Evolutionary conservation across 2,329 filamentous ascomycete species (phyloP).

Genomic region (Neopestalotiopsis rosae): DNA sequence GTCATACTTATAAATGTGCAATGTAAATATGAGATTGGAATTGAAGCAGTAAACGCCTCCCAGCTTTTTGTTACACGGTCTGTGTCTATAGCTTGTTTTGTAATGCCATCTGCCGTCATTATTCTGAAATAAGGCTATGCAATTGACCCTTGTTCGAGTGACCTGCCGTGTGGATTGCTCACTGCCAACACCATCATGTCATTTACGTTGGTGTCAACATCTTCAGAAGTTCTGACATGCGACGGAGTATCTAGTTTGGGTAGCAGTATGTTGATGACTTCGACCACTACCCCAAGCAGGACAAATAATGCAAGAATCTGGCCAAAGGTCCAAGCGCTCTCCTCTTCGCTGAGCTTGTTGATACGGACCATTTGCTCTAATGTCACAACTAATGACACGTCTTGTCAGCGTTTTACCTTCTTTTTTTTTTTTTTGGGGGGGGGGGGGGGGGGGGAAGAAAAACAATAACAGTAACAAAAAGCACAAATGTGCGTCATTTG

Average conservation of each 20-base stretch:
- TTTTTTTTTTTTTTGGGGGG: no score
- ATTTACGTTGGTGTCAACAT: background rate
- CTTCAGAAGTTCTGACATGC: background rate
- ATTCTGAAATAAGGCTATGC: background rate
- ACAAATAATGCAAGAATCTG: slow-evolving; percentile 15
- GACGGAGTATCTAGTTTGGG: slow-evolving; percentile 6
- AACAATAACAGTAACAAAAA: background rate
- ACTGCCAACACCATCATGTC: background rate
- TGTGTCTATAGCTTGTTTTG: background rate
- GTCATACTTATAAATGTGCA: no score
- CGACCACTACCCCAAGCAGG: slow-evolving; percentile 14
- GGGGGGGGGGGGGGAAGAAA: no score
- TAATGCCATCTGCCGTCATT: background rate
- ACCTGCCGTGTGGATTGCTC: background rate
- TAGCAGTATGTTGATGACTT: slow-evolving; percentile 15
- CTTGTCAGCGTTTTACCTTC: background rate
- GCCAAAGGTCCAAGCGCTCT: slow-evolving; percentile 16
- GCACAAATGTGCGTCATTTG: background rate
- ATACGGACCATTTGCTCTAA: slow-evolving; percentile 13
- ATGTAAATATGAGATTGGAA: no score
- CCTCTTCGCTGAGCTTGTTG: background rate
- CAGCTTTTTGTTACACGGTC: no score
- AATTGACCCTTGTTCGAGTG: background rate
- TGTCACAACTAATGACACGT: background rate
- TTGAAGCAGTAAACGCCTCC: no score